Conservation (phyloP, 345 rosid species). For the Brassica rapa region DNA sequence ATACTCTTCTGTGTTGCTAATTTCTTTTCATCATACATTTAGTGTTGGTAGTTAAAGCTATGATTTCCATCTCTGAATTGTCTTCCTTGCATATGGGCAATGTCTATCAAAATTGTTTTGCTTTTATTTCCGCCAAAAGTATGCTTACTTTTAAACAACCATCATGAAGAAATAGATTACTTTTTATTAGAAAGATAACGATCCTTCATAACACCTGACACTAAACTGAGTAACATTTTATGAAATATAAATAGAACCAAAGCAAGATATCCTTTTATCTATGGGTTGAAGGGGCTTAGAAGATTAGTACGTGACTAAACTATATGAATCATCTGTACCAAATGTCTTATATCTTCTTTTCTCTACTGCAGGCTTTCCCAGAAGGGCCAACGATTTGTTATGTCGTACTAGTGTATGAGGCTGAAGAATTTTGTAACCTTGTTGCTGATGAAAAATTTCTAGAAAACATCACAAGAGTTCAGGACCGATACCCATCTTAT, state of each 20-base stretch:
- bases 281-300: not conserved
- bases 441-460: slow-evolving; percentile 54
- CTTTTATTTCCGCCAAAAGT: not conserved
- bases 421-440: slow-evolving; percentile 85
- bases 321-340: not conserved
- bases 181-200: not conserved
- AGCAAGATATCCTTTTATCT: not conserved
- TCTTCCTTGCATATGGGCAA: not conserved
- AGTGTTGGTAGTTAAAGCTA: slow-evolving; percentile 10
- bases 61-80: not conserved
- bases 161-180: not conserved
- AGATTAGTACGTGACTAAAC: not conserved
- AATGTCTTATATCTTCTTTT: slow-evolving; percentile 24
- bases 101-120: not conserved
- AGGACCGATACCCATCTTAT: slow-evolving; percentile 67
- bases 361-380: slow-evolving; percentile 57
- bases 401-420: slow-evolving; percentile 65
- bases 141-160: not conserved
- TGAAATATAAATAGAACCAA: not conserved
- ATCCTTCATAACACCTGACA: not conserved
- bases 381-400: slow-evolving; percentile 57
- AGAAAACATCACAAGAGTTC: slow-evolving; percentile 61
- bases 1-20: slow-evolving; percentile 6
- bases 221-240: not conserved
- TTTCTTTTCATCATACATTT: not conserved